phyloP scores from a whole-genome alignment of 768 basidiomycete species.

The Lanmaoa pseudosensibilis region DNA sequence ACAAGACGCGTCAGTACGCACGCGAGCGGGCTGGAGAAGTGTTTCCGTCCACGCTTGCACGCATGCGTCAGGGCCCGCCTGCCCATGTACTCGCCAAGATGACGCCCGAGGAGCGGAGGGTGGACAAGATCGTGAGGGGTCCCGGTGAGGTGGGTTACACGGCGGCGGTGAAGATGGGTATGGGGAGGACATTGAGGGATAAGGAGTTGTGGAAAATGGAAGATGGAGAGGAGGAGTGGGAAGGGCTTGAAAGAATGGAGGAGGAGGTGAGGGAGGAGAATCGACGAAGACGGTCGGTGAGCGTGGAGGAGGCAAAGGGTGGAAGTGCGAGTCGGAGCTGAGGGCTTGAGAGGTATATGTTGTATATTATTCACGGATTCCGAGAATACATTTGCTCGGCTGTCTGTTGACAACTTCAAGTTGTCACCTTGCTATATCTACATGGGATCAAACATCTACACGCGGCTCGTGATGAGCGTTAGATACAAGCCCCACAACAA shows the following conservation, averaged over 20 bases:
- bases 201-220: conserved; percentile 37
- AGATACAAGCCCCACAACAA: no score
- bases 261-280: conserved; percentile 34
- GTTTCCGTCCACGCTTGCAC: conserved; percentile 44
- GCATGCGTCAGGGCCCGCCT: conserved; percentile 59
- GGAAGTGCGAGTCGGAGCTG: not conserved
- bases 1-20: conserved; percentile 61
- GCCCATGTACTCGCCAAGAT: conserved; percentile 57
- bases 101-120: conserved; percentile 44
- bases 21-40: conserved; percentile 69
- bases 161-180: conserved; percentile 56
- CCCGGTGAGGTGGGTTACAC: conserved; percentile 71
- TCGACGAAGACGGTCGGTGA: conserved; percentile 10
- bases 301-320: not conserved
- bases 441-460: no score
- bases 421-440: no score
- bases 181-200: conserved; percentile 50
- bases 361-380: no score
- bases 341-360: conserved; percentile 3
- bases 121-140: conserved; percentile 51
- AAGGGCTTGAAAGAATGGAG: conserved; percentile 28
- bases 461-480: no score
- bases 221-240: conserved; percentile 27
- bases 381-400: no score
- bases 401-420: no score